phyloP scores from a whole-genome alignment of 768 basidiomycete genomes.

The Tulasnella sp. region DNA sequence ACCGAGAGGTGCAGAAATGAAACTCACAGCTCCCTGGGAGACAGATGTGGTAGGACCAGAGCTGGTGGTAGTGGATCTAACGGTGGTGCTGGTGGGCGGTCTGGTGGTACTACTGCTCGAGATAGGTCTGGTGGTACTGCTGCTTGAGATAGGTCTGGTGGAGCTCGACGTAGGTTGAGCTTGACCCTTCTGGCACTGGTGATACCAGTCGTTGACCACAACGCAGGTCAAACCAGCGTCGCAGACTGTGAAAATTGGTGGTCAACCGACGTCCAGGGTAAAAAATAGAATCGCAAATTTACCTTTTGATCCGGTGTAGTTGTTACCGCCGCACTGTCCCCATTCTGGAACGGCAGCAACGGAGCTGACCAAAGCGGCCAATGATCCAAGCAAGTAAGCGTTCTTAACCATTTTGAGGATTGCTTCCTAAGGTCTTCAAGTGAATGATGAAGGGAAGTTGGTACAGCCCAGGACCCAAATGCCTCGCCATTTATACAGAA shows the following conservation, averaged over 20 bases:
- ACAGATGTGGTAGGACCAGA: conserved; percentile 6
- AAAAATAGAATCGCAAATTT: too few species aligned
- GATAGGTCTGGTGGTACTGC: background rate
- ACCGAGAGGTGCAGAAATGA: too few species aligned
- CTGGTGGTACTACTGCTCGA: conserved; percentile 15
- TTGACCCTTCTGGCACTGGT: conserved; percentile 11
- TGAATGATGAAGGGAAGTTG: too few species aligned
- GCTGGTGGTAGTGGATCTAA: conserved; percentile 15
- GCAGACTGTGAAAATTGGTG: too few species aligned
- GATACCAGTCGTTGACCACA: conserved; percentile 16
- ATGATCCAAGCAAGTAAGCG: too few species aligned
- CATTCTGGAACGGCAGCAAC: too few species aligned
- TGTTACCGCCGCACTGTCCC: background rate
- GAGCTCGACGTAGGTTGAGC: background rate
- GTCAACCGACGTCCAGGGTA: too few species aligned
- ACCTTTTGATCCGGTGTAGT: background rate
- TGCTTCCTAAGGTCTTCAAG: too few species aligned
- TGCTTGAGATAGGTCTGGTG: background rate
- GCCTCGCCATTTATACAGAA: too few species aligned
- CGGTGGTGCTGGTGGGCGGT: conserved; percentile 17
- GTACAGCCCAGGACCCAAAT: too few species aligned
- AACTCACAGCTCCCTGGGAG: background rate
- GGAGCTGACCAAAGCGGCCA: too few species aligned
- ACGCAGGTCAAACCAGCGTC: conserved; percentile 17
- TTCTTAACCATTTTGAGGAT: too few species aligned